These are phyloP conservation scores for Colletotrichum trifolii DNA, from an alignment of 2,329 filamentous ascomycete genomes.

Conservation along the genomic window DNA sequence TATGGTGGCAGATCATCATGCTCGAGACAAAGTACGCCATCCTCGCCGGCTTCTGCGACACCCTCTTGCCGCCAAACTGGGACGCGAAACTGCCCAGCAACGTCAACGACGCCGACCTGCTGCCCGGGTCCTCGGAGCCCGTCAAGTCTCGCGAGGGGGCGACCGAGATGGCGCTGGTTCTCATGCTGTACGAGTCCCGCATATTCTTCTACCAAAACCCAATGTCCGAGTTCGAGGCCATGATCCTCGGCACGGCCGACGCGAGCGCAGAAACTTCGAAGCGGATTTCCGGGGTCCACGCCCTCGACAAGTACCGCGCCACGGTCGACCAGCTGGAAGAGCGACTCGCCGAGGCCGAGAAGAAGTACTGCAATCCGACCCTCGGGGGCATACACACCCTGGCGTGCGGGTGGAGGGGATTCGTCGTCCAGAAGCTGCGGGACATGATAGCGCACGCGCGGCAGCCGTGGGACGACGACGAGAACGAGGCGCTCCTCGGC, in stretches of 20 bases:
- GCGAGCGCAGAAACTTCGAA: conserved; percentile 60
- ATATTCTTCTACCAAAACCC: conserved; percentile 57
- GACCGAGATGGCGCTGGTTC: conserved; percentile 29
- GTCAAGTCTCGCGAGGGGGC: conserved; percentile 64
- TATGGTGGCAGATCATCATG: conserved; percentile 33
- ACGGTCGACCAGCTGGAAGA: conserved; percentile 55
- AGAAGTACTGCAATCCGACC: conserved; percentile 60
- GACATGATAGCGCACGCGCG: conserved; percentile 59
- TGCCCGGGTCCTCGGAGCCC: conserved; percentile 59
- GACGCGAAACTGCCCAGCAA: conserved; percentile 64
- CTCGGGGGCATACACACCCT: conserved; percentile 64
- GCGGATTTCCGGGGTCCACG: conserved; percentile 50
- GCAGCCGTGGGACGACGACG: conserved; percentile 61
- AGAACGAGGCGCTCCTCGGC: conserved; percentile 58
- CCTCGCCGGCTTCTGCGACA: conserved; percentile 59
- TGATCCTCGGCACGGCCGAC: conserved; percentile 49
- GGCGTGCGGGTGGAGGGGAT: conserved; percentile 56
- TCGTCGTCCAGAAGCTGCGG: conserved; percentile 60
- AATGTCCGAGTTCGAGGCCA: conserved; percentile 54
- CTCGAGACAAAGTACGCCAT: conserved; percentile 26
- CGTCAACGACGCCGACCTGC: conserved; percentile 68
- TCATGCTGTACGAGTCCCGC: conserved; percentile 59
- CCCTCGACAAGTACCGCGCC: conserved; percentile 55
- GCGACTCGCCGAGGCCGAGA: conserved; percentile 57
- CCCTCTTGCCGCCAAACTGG: conserved; percentile 57